These are phyloP conservation scores for Lecanoromycetidae sp. DNA, from an alignment of 2,329 filamentous ascomycete genomes.

Conservation along the genomic window DNA sequence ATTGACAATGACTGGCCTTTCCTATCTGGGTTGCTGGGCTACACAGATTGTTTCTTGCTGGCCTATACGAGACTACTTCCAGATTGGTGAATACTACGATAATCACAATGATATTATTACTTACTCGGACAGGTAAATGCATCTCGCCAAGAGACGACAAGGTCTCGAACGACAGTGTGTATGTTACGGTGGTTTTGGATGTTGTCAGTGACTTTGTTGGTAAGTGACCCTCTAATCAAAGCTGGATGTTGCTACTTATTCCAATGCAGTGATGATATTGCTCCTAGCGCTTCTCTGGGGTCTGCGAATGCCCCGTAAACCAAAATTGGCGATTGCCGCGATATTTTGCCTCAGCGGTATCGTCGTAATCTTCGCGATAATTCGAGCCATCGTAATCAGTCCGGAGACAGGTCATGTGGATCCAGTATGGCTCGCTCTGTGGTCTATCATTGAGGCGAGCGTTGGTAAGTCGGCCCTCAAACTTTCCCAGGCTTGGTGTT, in stretches of 20 bases:
- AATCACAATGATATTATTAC: not conserved
- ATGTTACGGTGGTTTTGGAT: conserved; percentile 8
- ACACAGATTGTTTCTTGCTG: conserved; percentile 12
- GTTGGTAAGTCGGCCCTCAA: conserved; percentile 3
- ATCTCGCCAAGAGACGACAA: not conserved
- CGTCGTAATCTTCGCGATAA: conserved; percentile 21
- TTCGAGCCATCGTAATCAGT: conserved; percentile 22
- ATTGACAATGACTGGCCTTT: not conserved
- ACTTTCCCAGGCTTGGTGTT: not conserved
- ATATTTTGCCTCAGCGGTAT: conserved; percentile 24
- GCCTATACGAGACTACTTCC: conserved; percentile 8
- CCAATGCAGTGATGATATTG: conserved; percentile 24
- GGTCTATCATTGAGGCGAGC: conserved; percentile 14
- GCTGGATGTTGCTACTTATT: not conserved
- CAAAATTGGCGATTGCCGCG: conserved; percentile 22
- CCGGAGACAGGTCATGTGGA: conserved; percentile 6
- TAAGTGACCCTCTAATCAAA: not conserved
- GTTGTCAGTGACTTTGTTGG: conserved; percentile 9
- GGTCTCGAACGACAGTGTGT: conserved; percentile 9
- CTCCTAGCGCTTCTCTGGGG: conserved; percentile 23
- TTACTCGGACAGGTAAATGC: conserved; percentile 8
- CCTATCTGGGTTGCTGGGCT: conserved; percentile 11
- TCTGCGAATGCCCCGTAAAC: conserved; percentile 21
- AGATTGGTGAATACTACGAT: conserved; percentile 6
- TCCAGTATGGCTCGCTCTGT: conserved; percentile 14